These are phyloP conservation scores for Ceriops tagal DNA, from an alignment of 345 rosid species.

Conservation along the genomic window DNA sequence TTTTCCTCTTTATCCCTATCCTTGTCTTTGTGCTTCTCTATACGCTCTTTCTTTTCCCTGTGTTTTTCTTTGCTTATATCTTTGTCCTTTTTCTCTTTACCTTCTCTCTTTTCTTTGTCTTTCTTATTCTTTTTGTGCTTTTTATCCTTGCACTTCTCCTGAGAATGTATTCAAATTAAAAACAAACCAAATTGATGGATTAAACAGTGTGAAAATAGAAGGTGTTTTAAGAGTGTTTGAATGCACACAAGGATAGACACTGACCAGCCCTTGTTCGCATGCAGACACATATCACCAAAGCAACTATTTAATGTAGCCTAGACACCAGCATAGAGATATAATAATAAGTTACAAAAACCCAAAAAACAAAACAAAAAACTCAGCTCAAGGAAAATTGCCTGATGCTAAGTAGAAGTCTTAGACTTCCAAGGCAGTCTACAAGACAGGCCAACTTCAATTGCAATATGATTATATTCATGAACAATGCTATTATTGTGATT, in stretches of 20 bases:
- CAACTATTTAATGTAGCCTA: neutral
- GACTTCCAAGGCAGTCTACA: too few species aligned
- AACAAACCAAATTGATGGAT: neutral
- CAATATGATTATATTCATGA: too few species aligned
- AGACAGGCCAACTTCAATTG: too few species aligned
- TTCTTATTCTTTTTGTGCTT: slow-evolving; percentile 52
- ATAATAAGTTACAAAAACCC: neutral
- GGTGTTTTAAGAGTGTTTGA: neutral
- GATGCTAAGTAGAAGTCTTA: neutral
- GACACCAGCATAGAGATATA: neutral
- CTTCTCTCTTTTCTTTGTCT: slow-evolving; percentile 46
- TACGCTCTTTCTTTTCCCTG: slow-evolving; percentile 42
- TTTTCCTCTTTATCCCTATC: slow-evolving; percentile 39
- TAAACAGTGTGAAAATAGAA: neutral
- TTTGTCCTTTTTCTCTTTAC: slow-evolving; percentile 51
- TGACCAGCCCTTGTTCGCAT: neutral
- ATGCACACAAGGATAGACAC: neutral
- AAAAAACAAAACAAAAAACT: neutral
- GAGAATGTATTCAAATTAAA: slow-evolving; percentile 12
- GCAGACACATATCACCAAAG: neutral
- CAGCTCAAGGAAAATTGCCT: neutral
- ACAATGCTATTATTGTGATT: too few species aligned
- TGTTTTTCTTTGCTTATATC: slow-evolving; percentile 52
- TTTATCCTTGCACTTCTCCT: slow-evolving; percentile 58
- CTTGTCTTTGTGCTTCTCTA: slow-evolving; percentile 45